Evolutionary conservation across 2,329 filamentous ascomycete genomes (phyloP).

Genomic region (Penicillium sp.): DNA sequence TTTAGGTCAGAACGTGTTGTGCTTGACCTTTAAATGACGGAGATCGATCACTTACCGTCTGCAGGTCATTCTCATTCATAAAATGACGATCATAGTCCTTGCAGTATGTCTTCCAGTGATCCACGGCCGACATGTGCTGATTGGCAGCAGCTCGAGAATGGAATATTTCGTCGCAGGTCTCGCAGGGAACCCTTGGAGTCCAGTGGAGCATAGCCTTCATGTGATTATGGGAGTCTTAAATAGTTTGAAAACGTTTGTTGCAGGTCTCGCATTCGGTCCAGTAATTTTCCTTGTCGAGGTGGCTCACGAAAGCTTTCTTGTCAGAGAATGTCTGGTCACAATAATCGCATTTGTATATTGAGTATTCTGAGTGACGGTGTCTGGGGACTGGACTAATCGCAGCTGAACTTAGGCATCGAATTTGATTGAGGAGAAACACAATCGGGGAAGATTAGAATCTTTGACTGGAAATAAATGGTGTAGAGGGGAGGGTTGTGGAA

Average conservation of each 20-base stretch:
- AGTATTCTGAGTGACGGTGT: not conserved
- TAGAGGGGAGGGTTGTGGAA: not conserved
- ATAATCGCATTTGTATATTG: not conserved
- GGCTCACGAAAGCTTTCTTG: constrained; percentile 17
- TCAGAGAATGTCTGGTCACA: not conserved
- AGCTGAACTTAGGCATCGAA: no score
- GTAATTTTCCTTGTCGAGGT: constrained; percentile 34
- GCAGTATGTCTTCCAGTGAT: constrained; percentile 39
- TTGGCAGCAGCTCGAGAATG: not conserved
- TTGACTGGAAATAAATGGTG: not conserved
- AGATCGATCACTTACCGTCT: constrained; percentile 31
- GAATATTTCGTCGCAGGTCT: not conserved
- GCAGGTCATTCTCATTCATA: constrained; percentile 40
- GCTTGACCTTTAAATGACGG: not conserved
- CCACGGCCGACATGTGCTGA: constrained; percentile 1
- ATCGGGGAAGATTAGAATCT: not conserved
- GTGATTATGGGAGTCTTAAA: constrained; percentile 27
- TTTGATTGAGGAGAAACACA: not conserved
- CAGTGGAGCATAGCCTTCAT: constrained; percentile 33
- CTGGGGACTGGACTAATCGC: not conserved
- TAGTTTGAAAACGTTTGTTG: constrained; percentile 19
- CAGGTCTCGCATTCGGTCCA: constrained; percentile 38
- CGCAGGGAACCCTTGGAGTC: constrained; percentile 22
- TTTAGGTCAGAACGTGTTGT: not conserved
- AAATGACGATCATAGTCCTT: constrained; percentile 39